Conservation (phyloP, 768 basidiomycete species). For the Boletellus ananiceps region DNA sequence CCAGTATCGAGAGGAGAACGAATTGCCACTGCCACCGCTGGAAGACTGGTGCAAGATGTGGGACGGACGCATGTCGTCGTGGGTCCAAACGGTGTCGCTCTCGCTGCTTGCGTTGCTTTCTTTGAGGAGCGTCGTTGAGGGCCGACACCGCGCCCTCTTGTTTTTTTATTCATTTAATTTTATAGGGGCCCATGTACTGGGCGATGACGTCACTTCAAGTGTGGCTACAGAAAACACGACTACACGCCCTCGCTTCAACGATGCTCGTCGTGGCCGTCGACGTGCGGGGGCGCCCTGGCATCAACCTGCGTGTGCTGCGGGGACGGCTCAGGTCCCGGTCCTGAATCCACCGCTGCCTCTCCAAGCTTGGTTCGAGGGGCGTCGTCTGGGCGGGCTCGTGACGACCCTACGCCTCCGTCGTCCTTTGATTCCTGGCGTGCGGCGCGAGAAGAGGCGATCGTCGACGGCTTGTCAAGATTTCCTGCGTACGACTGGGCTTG, state of each 20-base stretch:
- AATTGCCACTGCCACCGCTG: conserved; percentile 10
- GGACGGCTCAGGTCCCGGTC: too few relatives aligned
- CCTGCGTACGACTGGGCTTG: conserved; percentile 17
- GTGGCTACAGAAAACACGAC: not conserved
- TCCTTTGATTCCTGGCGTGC: not conserved
- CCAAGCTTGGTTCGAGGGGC: not conserved
- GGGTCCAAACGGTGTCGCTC: not conserved
- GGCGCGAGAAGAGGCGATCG: not conserved
- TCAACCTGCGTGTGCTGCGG: too few relatives aligned
- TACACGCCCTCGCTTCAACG: too few relatives aligned
- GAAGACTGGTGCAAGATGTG: conserved; percentile 21
- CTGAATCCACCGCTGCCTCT: not conserved
- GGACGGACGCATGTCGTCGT: conserved; percentile 23
- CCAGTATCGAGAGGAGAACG: conserved; percentile 31
- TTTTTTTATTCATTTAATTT: not conserved
- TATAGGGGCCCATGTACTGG: conserved; percentile 18
- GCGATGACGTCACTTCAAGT: conserved; percentile 27
- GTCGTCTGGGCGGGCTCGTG: not conserved
- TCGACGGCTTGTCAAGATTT: conserved; percentile 16
- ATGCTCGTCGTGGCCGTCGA: too few relatives aligned
- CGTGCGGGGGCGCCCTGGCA: too few relatives aligned
- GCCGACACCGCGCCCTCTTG: conserved; percentile 3
- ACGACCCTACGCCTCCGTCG: not conserved
- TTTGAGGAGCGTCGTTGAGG: conserved; percentile 11
- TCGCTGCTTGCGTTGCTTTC: not conserved